Base-by-base conservation (phyloP, 1,284 basidiomycete genomes). In the Ganoderma multipileum region DNA sequence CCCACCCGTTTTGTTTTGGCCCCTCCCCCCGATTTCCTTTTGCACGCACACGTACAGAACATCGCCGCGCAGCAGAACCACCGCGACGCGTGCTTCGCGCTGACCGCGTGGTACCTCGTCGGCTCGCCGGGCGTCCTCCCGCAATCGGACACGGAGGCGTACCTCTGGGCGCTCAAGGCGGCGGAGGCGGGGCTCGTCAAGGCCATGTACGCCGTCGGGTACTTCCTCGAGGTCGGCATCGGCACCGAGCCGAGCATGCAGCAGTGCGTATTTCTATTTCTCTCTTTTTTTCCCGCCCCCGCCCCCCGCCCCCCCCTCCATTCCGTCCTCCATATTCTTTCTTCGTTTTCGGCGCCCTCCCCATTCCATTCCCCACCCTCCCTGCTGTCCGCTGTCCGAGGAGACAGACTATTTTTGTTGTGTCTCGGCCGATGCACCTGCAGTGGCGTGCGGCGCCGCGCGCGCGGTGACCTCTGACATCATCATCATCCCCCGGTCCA, bases 21-120 rank as follows among this genome's bases (percentile, higher is more conserved):
- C 42, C 18, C 4, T n/a, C 8, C 3, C 20, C 42, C 41, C 41
- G 3, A 20, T 42, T 42, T 20, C 66, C 39, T 52, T 66, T 59
- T 70, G 52, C 1, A 26, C 47, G 41, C 23, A 58, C 28, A 18
- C 39, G 38, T 67, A 70, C 77, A 98, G 96, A 97, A 98, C 78
- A 98, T 98, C 74, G 96, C 97, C 30, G 98, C 97, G 2, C 97
- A 99, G 80, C 97, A 99, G 83, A 92, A 92, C 75, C 98, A 99
- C 79, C 92, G 94, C 23, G 97, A 99, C 77, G 96, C 97, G 0
- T 99, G 97, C 81, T 99, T 99, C 79, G 97, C 97, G 2, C 86
- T 99, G 42, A 99, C 97, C 12, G 97, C 97, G 11, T 99, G 97
- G 97, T 99, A 99, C 79, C 91, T 99, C 72, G 97, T 99, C 70